A percentile compares a stretch with the other conserved stretches of the same genome.
These are phyloP conservation scores for Saprolegnia diclina DNA, from an alignment of 352 stramenopile species.

Conservation along the genomic window DNA sequence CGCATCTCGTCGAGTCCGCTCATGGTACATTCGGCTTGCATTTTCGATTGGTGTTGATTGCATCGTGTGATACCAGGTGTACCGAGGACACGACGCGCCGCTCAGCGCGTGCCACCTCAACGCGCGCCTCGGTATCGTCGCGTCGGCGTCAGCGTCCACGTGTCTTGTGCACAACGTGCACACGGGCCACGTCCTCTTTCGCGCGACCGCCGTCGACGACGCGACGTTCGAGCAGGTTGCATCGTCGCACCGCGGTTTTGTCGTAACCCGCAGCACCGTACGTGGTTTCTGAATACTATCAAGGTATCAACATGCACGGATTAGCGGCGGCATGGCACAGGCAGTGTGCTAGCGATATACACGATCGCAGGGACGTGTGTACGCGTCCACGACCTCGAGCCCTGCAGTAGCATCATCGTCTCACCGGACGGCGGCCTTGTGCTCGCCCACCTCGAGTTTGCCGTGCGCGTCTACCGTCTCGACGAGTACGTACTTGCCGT, in stretches of 20 bases:
- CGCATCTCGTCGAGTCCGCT: conserved; percentile 62
- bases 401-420: conserved; percentile 44
- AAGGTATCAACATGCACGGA: neutral
- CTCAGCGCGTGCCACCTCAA: conserved; percentile 63
- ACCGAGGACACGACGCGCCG: conserved; percentile 49
- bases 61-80: too few relatives aligned
- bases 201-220: neutral
- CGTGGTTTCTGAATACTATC: neutral
- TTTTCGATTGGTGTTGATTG: neutral
- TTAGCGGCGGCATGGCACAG: neutral
- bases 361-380: conserved; percentile 62
- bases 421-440: conserved; percentile 66
- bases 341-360: conserved; percentile 50
- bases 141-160: conserved; percentile 48
- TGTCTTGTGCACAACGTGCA: conserved; percentile 44
- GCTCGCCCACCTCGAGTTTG: conserved; percentile 40
- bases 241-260: neutral
- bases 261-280: neutral
- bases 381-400: conserved; percentile 39
- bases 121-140: conserved; percentile 55
- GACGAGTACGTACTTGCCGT: conserved; percentile 58
- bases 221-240: neutral
- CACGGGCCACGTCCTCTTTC: conserved; percentile 11
- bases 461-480: conserved; percentile 61
- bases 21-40: conserved; percentile 23